Evolutionary conservation across 1,284 basidiomycete species (phyloP).

Genomic region (Mycena sp.): DNA sequence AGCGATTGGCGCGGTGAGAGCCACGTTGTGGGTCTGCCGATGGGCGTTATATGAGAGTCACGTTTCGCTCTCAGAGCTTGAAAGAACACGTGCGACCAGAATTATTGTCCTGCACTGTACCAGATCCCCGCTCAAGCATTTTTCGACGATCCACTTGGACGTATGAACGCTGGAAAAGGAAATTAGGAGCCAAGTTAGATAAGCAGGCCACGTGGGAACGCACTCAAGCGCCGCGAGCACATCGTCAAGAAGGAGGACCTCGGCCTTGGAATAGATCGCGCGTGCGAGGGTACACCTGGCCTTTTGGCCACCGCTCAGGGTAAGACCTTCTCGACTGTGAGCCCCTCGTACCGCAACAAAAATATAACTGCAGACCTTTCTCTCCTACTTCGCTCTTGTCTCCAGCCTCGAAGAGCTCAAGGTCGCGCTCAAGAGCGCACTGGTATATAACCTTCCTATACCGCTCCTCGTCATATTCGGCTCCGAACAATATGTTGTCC

Average conservation of each 20-base stretch:
- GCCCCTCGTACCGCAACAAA: conserved; percentile 14
- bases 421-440: conserved; percentile 66
- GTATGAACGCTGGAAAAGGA: conserved; percentile 58
- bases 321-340: conserved; percentile 31
- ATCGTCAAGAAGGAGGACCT: conserved; percentile 74
- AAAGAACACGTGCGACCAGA: conserved; percentile 67
- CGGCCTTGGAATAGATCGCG: conserved; percentile 77
- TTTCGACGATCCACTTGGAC: conserved; percentile 67
- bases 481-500: conserved; percentile 65
- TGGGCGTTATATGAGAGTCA: neutral
- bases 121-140: conserved; percentile 67
- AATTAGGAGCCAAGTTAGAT: conserved; percentile 34
- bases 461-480: conserved; percentile 52
- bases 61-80: neutral
- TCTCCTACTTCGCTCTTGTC: conserved; percentile 78
- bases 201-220: neutral
- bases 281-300: conserved; percentile 59
- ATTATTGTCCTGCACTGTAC: conserved; percentile 66
- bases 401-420: conserved; percentile 70
- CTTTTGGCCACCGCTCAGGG: conserved; percentile 69
- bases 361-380: conserved; percentile 42
- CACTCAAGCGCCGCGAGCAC: conserved; percentile 41
- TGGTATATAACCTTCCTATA: conserved; percentile 58
- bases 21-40: conserved; percentile 75
- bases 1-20: conserved; percentile 68